Evolutionary conservation across 2,329 filamentous ascomycete species (phyloP).

Genomic region (Beauveria scarabaeidicola): DNA sequence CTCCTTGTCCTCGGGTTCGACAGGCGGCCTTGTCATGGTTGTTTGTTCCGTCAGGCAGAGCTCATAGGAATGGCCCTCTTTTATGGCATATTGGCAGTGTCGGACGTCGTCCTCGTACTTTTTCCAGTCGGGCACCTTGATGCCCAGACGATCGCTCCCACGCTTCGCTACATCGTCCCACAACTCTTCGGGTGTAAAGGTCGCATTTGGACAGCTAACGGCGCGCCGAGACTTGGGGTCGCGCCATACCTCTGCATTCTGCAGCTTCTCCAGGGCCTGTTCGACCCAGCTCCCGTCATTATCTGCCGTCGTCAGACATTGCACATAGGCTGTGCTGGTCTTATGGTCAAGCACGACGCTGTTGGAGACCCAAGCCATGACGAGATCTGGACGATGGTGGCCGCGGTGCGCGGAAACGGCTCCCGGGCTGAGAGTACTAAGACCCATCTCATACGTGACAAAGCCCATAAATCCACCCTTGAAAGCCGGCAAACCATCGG

Average conservation of each 20-base stretch:
- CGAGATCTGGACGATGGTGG: constrained; percentile 56
- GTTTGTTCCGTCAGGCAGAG: constrained; percentile 75
- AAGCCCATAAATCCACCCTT: constrained; percentile 80
- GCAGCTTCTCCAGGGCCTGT: constrained; percentile 21
- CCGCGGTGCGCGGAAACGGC: constrained; percentile 20
- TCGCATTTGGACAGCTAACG: not conserved
- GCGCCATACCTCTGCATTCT: constrained; percentile 26
- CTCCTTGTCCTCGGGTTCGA: constrained; percentile 33
- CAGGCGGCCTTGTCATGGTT: constrained; percentile 39
- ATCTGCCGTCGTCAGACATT: constrained; percentile 30
- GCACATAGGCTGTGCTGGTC: constrained; percentile 52
- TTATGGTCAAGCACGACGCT: constrained; percentile 72
- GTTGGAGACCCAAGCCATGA: constrained; percentile 66
- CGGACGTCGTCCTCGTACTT: constrained; percentile 60
- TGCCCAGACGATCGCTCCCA: constrained; percentile 16
- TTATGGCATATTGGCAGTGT: constrained; percentile 61
- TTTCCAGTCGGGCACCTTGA: constrained; percentile 32
- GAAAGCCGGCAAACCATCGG: constrained; percentile 43
- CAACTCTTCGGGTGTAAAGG: constrained; percentile 8
- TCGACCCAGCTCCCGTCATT: constrained; percentile 26
- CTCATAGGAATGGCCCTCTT: constrained; percentile 76
- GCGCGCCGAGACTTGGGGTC: constrained; percentile 11
- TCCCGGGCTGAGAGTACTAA: constrained; percentile 32
- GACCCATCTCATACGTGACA: constrained; percentile 74
- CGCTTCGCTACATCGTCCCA: constrained; percentile 11